phyloP scores from a whole-genome alignment of 73 alveolate genomes.

The Uronychia setigera region DNA sequence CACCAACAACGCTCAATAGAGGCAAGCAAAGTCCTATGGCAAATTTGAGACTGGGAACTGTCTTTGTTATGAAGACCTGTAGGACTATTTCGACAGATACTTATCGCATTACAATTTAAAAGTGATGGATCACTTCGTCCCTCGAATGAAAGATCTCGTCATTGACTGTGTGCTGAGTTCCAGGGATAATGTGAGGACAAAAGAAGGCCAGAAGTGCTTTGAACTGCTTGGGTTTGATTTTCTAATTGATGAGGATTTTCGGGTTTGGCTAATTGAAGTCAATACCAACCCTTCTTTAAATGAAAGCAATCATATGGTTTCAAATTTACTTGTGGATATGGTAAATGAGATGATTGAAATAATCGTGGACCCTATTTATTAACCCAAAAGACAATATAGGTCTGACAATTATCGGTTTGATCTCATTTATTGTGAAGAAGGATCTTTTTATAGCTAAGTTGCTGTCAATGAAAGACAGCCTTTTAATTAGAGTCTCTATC shows the following conservation, averaged over 20 bases:
- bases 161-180: conserved; percentile 48
- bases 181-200: conserved; percentile 26
- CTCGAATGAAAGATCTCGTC: conserved; percentile 79
- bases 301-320: background rate
- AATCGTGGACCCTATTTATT: background rate
- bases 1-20: conserved; percentile 88
- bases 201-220: conserved; percentile 70
- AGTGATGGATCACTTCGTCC: conserved; percentile 85
- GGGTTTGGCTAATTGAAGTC: conserved; percentile 52
- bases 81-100: conserved; percentile 71
- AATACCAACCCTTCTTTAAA: background rate
- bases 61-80: conserved; percentile 74
- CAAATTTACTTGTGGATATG: background rate
- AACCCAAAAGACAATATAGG: background rate
- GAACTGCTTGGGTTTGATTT: conserved; percentile 88
- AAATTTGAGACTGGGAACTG: conserved; percentile 91
- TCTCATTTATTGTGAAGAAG: background rate
- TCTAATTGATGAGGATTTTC: conserved; percentile 68
- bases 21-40: conserved; percentile 77
- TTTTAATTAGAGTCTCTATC: background rate
- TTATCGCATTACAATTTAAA: conserved; percentile 69
- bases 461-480: background rate
- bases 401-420: background rate
- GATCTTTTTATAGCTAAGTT: background rate
- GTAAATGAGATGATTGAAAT: background rate